These are phyloP conservation scores for Fusarium circinatum DNA, from an alignment of 2,329 filamentous ascomycete species.

Conservation along the genomic window DNA sequence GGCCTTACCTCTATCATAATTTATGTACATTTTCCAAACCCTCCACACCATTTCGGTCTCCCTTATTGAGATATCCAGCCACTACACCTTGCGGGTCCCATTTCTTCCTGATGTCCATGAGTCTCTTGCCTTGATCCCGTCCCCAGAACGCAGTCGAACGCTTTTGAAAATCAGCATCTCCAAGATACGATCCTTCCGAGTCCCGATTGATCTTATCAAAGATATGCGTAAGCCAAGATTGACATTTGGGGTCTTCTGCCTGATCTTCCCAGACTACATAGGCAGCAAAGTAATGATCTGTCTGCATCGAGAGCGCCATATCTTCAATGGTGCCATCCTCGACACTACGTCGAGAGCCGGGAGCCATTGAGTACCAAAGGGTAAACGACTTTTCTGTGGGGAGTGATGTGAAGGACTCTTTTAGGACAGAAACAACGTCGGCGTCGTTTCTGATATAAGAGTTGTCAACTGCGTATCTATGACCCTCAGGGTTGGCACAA, in stretches of 20 bases:
- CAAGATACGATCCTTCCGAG: background rate
- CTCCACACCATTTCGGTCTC: background rate
- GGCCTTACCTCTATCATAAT: accelerated
- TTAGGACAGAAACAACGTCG: background rate
- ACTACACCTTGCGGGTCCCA: background rate
- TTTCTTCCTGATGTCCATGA: background rate
- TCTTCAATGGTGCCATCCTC: background rate
- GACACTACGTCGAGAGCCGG: background rate
- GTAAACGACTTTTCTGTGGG: background rate
- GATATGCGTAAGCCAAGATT: background rate
- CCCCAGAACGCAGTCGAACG: background rate
- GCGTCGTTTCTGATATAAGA: background rate
- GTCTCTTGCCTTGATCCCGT: background rate
- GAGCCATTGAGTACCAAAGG: background rate
- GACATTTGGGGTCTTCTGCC: background rate
- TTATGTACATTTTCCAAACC: background rate
- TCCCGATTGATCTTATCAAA: background rate
- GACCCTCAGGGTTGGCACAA: background rate
- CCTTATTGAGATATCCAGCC: background rate
- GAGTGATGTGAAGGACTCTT: background rate
- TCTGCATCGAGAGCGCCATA: background rate
- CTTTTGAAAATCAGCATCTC: background rate
- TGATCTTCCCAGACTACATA: background rate
- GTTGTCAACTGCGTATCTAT: background rate
- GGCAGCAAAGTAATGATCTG: background rate